Evolutionary conservation across 192 early-diverging fungal species (phyloP).

Genomic region (Coemansia sp.): DNA sequence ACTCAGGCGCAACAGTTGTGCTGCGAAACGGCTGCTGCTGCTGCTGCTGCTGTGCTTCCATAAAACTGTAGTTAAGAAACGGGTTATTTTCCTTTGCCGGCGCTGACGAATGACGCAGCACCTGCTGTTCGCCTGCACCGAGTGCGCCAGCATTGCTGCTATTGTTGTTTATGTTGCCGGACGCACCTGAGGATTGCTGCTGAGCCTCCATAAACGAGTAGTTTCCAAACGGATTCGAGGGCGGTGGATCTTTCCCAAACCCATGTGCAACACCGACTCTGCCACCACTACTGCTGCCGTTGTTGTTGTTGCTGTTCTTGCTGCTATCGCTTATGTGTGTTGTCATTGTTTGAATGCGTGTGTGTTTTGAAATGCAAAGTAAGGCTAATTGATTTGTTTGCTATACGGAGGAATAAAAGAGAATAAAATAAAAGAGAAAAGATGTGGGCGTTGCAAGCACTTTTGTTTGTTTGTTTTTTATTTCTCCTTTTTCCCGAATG

Average conservation of each 20-base stretch:
- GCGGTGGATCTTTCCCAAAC: conserved; percentile 5
- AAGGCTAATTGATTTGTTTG: too few relatives aligned
- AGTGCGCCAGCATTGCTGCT: too few relatives aligned
- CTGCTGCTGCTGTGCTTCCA: conserved; percentile 34
- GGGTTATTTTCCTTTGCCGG: conserved; percentile 17
- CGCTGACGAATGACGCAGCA: neutral
- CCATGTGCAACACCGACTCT: neutral
- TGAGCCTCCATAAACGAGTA: conserved; percentile 54
- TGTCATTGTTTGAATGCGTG: neutral
- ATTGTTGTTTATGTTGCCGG: conserved; percentile 4
- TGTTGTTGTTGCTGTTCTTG: neutral
- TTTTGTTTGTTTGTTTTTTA: too few relatives aligned
- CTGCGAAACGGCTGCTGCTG: neutral
- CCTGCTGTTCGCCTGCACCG: neutral
- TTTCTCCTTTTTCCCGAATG: too few relatives aligned
- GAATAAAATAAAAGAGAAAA: too few relatives aligned
- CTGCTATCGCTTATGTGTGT: neutral
- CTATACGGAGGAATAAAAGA: too few relatives aligned
- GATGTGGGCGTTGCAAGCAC: too few relatives aligned
- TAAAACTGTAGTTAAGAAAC: conserved; percentile 51
- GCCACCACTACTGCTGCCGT: neutral
- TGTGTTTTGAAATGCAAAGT: too few relatives aligned
- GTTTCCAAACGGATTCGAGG: conserved; percentile 50
- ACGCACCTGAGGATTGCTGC: neutral
- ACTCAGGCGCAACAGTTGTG: neutral